Conservation (phyloP, 2,329 filamentous ascomycete genomes). For the Nectriaceae sp. region DNA sequence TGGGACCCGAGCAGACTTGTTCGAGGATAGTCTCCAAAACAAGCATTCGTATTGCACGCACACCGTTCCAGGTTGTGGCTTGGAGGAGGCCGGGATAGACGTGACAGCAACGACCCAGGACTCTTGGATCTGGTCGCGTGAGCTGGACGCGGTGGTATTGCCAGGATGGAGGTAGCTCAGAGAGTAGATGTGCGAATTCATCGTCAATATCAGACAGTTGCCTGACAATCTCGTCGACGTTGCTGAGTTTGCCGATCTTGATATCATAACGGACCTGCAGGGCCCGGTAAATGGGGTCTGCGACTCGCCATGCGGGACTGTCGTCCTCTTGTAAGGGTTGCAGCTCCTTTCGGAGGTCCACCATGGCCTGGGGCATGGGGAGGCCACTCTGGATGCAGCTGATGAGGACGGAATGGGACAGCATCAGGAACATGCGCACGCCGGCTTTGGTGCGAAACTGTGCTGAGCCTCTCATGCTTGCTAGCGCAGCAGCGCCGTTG, state of each 20-base stretch:
- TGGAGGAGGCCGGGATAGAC: constrained; percentile 47
- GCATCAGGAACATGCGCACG: constrained; percentile 55
- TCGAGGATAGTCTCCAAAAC: constrained; percentile 50
- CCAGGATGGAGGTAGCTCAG: constrained; percentile 42
- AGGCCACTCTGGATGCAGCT: constrained; percentile 52
- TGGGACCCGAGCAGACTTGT: constrained; percentile 35
- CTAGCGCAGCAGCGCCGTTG: constrained; percentile 52
- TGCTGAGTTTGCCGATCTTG: constrained; percentile 38
- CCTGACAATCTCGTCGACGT: constrained; percentile 37
- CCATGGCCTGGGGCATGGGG: constrained; percentile 49
- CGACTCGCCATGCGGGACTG: constrained; percentile 45
- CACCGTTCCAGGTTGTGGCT: constrained; percentile 50
- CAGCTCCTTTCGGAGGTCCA: constrained; percentile 48
- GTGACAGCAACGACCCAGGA: constrained; percentile 45
- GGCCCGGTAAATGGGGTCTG: constrained; percentile 46
- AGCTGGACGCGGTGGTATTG: constrained; percentile 44
- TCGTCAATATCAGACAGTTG: constrained; percentile 43
- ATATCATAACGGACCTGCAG: constrained; percentile 51
- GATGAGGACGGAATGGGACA: constrained; percentile 52
- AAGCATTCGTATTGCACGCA: constrained; percentile 48
- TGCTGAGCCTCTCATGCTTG: constrained; percentile 48
- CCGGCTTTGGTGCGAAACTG: constrained; percentile 50
- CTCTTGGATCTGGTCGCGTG: constrained; percentile 40
- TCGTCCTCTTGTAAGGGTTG: constrained; percentile 35
- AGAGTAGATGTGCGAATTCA: constrained; percentile 43